These are phyloP conservation scores for Mycotypha africana DNA, from an alignment of 371 early-diverging fungal species.

Conservation along the genomic window DNA sequence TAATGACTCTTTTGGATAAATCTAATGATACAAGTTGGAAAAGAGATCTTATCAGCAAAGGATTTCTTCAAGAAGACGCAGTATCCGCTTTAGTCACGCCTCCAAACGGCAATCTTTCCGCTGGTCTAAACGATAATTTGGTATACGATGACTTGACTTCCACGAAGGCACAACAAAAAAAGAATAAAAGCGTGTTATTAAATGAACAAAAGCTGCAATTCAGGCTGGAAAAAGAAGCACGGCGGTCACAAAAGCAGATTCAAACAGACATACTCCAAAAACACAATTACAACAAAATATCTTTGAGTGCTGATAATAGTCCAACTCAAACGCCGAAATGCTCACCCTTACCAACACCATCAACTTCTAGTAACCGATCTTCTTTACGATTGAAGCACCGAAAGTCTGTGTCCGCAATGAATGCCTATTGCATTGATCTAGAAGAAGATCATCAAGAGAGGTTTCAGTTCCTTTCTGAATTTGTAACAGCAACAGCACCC, in stretches of 20 bases:
- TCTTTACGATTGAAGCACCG: no score
- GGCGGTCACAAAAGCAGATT: slow-evolving; percentile 33
- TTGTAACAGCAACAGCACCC: no score
- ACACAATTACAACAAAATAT: slow-evolving; percentile 1
- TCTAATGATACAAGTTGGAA: slow-evolving; percentile 30
- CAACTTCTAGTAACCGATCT: slow-evolving; percentile 10
- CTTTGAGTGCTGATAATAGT: slow-evolving; percentile 16
- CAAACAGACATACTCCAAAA: slow-evolving; percentile 10
- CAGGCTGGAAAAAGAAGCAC: slow-evolving; percentile 33
- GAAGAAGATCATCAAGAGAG: no score
- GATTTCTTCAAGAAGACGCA: no score
- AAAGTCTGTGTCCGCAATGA: no score
- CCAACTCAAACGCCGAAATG: slow-evolving; percentile 13
- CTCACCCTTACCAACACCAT: slow-evolving; percentile 20
- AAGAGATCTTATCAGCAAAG: slow-evolving; percentile 13
- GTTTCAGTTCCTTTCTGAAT: no score
- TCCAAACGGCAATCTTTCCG: no score
- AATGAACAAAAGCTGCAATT: slow-evolving; percentile 29
- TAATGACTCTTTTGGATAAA: slow-evolving; percentile 41
- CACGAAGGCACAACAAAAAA: slow-evolving; percentile 21
- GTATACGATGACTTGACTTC: slow-evolving; percentile 5
- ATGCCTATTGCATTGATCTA: no score
- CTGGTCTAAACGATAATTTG: no score
- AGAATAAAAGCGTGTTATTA: slow-evolving; percentile 15
- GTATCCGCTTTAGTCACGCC: no score